Evolutionary conservation across 306 rosid species (phyloP).

Genomic region (Casuarina glauca): DNA sequence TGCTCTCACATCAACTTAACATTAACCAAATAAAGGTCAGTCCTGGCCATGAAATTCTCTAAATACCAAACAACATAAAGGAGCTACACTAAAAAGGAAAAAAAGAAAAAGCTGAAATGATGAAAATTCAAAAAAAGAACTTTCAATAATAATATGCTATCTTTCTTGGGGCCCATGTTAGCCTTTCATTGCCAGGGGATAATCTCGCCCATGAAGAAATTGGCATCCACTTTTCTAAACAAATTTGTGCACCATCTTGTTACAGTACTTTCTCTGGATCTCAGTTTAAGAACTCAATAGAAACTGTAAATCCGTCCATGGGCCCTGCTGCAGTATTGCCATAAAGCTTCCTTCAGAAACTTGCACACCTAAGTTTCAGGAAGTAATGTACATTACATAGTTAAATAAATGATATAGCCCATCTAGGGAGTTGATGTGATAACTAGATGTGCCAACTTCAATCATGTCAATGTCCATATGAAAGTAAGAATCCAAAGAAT

Average conservation of each 20-base stretch:
- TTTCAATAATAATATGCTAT: neutral
- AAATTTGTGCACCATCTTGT: neutral
- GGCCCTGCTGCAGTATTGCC: neutral
- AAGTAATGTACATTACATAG: neutral
- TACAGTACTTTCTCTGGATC: neutral
- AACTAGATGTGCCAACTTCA: neutral
- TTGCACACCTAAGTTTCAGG: neutral
- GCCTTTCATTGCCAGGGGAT: neutral
- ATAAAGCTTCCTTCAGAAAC: slow-evolving; percentile 3
- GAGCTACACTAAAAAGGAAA: neutral
- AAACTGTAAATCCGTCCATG: neutral
- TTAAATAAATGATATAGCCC: neutral
- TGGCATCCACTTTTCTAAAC: neutral
- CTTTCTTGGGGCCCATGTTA: neutral
- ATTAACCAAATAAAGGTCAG: slow-evolving; percentile 4
- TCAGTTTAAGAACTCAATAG: neutral
- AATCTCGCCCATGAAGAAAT: neutral
- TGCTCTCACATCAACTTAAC: slow-evolving; percentile 2
- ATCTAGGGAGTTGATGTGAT: neutral
- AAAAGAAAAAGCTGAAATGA: neutral
- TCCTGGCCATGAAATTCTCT: slow-evolving; percentile 1
- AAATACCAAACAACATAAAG: neutral
- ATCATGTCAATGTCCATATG: neutral
- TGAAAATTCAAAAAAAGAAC: neutral
- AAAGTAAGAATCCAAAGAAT: no score